Evolutionary conservation across 805 yeast species (phyloP), one percentile per base, ranked within the genome.

Genomic region (Kockiozyma suomiensis): DNA sequence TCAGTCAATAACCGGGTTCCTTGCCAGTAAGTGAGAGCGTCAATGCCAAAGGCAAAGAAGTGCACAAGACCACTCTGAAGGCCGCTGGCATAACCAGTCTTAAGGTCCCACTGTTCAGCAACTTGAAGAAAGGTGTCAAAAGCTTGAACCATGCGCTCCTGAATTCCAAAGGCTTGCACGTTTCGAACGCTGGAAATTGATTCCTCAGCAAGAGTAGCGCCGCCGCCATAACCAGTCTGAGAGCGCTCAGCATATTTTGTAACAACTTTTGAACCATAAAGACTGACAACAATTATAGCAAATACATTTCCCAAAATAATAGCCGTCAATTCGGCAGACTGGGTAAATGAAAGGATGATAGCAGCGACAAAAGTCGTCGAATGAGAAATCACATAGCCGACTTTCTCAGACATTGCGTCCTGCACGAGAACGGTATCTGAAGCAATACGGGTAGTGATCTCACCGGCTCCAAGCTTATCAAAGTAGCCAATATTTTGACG

Each of bases 21-120:
- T 56, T 76, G 75, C 79, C 79, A 77, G 61, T 74, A 76, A 0
- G 79, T 73, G 21, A 77, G 65, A 3, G 79, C 77, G 56, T 77
- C 78, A 21, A 73, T 70, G 55, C 68, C 66, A 65, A 74, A 77
- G 47, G 75, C 66, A 6, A 70, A 68, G 2, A 72, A 61, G 76
- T 77, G 75, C n/a, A 76, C 68, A n/a, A 68, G 50, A 7, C 75
- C 78, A 13, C 74, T 67, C 77, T 76, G 73, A 42, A 69, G 28
- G 13, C 75, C 70, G 40, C 74, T 59, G 2, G 74, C 59, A 15
- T 67, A 43, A 25, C 71, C 75, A 42, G 70, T 68, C 59, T 64
- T 63, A 61, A 63, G 52, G 13, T 70, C 67, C 46, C 64, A 70
- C 28, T 59, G 51, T 61, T 64, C 66, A 2, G 77, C 64, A 7